Conservation (phyloP, 352 stramenopile genomes). For the Globisporangium middletonii region DNA sequence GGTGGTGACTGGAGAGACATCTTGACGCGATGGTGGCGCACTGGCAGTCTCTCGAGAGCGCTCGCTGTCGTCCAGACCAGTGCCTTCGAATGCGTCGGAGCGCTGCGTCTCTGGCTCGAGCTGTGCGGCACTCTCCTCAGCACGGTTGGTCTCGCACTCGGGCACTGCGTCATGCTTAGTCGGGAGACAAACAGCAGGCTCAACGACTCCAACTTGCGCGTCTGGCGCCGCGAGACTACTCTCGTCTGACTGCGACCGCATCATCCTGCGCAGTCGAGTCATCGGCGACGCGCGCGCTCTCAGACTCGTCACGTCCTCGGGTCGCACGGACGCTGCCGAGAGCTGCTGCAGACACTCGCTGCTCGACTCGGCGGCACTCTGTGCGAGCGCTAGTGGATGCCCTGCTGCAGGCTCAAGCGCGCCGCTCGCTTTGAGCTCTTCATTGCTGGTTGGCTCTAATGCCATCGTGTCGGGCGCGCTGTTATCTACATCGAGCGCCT, state of each 20-base stretch:
- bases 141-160: no score
- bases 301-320: no score
- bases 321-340: background rate
- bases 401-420: background rate
- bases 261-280: conserved; percentile 15
- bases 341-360: background rate
- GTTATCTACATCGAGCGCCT: background rate
- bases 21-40: no score
- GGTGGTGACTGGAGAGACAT: no score
- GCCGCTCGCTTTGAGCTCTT: background rate
- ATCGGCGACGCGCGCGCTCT: conserved; percentile 10
- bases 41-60: no score
- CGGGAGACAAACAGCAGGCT: no score
- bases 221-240: background rate
- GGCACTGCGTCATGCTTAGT: no score
- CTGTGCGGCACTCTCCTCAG: background rate
- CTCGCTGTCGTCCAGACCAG: no score
- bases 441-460: no score
- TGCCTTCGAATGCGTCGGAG: background rate
- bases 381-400: no score
- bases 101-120: background rate
- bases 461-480: no score
- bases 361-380: background rate
- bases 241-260: conserved; percentile 28
- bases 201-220: no score